A percentile compares a stretch with the other conserved stretches of the same genome.
These are phyloP conservation scores for Marchantia polymorpha DNA, from an alignment of 225 moss, liverwort and hornwort genomes.

Conservation along the genomic window DNA sequence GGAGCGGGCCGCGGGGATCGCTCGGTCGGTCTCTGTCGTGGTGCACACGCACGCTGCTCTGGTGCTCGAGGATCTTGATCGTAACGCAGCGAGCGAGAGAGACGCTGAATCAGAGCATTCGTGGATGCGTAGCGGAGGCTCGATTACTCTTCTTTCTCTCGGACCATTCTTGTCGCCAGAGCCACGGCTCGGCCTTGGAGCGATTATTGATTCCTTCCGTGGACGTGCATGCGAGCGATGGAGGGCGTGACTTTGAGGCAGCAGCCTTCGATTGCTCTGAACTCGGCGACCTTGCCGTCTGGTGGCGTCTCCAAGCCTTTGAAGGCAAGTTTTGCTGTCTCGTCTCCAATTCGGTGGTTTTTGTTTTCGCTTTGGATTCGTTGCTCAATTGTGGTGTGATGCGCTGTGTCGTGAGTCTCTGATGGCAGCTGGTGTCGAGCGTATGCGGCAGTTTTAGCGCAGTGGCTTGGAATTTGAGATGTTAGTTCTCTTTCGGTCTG, in stretches of 20 bases:
- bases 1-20: too few species aligned
- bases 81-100: neutral
- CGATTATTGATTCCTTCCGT: neutral
- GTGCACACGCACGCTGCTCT: too few species aligned
- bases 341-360: neutral
- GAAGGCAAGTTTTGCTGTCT: neutral
- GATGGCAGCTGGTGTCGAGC: neutral
- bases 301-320: neutral
- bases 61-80: too few species aligned
- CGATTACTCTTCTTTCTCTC: neutral
- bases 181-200: neutral
- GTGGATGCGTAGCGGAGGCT: neutral
- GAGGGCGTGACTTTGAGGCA: neutral
- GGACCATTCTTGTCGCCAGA: neutral
- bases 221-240: neutral
- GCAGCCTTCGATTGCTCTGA: neutral
- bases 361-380: neutral
- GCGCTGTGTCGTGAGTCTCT: neutral
- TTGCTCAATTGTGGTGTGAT: neutral
- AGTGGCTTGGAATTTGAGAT: neutral
- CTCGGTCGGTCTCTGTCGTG: too few species aligned
- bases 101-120: neutral
- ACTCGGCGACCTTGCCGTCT: neutral
- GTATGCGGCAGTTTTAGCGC: neutral
- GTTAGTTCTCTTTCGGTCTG: neutral